Evolutionary conservation across 2,329 filamentous ascomycete genomes (phyloP).

Genomic region (Geoglossum cookeanum): DNA sequence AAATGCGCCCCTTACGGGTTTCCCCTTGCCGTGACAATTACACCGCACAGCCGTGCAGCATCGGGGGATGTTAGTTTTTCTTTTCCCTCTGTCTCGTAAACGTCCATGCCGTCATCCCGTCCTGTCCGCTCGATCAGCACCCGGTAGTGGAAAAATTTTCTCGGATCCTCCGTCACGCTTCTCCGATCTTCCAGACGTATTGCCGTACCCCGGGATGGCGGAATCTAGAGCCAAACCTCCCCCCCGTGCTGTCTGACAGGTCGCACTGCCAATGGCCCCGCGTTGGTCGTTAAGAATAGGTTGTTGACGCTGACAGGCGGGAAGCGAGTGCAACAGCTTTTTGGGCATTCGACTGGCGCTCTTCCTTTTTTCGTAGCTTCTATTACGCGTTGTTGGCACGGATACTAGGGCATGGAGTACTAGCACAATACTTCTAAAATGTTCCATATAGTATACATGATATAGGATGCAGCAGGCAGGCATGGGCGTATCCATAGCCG

Average conservation of each 20-base stretch:
- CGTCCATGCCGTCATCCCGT: neutral
- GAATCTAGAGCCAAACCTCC: neutral
- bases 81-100: neutral
- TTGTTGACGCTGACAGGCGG: neutral
- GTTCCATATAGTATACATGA: neutral
- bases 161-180: neutral
- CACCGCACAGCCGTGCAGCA: neutral
- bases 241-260: no score
- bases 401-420: neutral
- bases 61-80: neutral
- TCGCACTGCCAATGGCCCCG: no score
- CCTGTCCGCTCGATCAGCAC: neutral
- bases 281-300: neutral
- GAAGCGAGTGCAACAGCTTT: neutral
- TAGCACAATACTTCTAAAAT: neutral
- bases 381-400: neutral
- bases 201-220: neutral
- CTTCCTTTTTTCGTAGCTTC: no score
- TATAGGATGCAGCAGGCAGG: neutral
- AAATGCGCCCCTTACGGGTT: neutral
- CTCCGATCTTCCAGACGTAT: neutral
- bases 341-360: no score
- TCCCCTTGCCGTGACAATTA: neutral
- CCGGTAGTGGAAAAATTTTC: neutral
- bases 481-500: neutral